Base-by-base conservation (phyloP, 2,329 filamentous ascomycete genomes). In the Arthrobotrys iridis region DNA sequence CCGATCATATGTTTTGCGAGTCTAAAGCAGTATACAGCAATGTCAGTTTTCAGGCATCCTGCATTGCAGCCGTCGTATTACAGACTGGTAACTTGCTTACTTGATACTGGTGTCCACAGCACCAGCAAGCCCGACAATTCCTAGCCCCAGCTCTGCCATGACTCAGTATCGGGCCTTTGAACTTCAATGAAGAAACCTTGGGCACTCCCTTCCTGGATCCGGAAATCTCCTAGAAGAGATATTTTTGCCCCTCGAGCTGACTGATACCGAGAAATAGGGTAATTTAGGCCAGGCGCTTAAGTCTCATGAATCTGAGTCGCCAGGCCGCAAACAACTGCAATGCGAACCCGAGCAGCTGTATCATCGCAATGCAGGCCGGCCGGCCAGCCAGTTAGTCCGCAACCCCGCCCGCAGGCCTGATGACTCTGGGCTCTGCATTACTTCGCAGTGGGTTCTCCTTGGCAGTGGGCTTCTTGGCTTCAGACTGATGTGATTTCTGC, bases 71-170 rank as follows among this genome's bases (percentile, higher is more conserved):
- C 8, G 40, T 18, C 40, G 4, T 43, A 18, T 43, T n/a, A 40
- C n/a, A 40, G 8, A 18, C 8, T 15, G n/a, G n/a, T 18, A 43
- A 15, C n/a, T n/a, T 26, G n/a, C 45, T 50, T 28, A 55, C 50
- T 35, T 55, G 15, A 55, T 37, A 35, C 50, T 28, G 35, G 22
- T 20, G 28, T 55, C 50, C 22, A 55, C 50, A 33, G 50, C 50
- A 18, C 50, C 50, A 55, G 45, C 10, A 48, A 48, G 6, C 2
- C 45, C 45, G 45, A 55, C 30, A 37, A 55, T 55, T n/a, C 50
- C 50, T 15, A 55, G 30, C 28, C 11, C 50, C 15, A 55, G 50
- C 50, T 55, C 50, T 37, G 50, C 50, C 50, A 55, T 55, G 8
- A 2, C 24, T 28, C 22, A 28, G 26, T 50, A 43, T 15, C 40